A percentile compares a stretch with the other conserved stretches of the same genome.
phyloP scores from a whole-genome alignment of 116 monocot genomes.

The Posidonia oceanica region DNA sequence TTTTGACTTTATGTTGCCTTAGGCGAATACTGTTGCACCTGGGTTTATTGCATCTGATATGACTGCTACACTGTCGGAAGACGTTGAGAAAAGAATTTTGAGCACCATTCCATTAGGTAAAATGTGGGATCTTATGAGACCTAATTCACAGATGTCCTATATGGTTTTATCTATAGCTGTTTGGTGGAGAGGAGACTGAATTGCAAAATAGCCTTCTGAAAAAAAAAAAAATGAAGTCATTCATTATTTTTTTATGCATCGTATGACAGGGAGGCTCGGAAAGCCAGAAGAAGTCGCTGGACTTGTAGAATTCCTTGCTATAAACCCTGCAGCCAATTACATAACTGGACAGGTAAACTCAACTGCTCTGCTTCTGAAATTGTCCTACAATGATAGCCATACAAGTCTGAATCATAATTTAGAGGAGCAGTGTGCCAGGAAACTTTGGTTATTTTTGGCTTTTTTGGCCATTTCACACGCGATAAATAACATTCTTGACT shows the following conservation, averaged over 20 bases:
- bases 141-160: background rate
- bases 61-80: slow-evolving; percentile 69
- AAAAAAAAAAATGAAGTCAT: background rate
- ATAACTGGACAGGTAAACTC: slow-evolving; percentile 84
- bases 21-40: slow-evolving; percentile 93
- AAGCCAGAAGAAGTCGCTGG: slow-evolving; percentile 85
- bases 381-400: too few species aligned
- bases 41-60: slow-evolving; percentile 93
- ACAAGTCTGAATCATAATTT: too few species aligned
- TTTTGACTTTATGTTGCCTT: background rate
- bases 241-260: background rate
- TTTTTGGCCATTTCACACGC: background rate
- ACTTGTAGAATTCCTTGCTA: slow-evolving; percentile 73
- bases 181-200: too few species aligned
- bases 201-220: background rate
- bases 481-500: background rate
- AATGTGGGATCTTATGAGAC: background rate
- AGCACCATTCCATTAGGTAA: slow-evolving; percentile 60
- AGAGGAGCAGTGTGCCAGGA: too few species aligned
- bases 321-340: slow-evolving; percentile 64
- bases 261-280: slow-evolving; percentile 56
- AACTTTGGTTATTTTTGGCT: too few species aligned
- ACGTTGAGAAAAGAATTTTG: slow-evolving; percentile 74
- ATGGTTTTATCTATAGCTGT: background rate
- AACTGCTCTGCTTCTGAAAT: background rate